Evolutionary conservation across 176 grass and related monocot genomes (phyloP).

Genomic region (Tillandsia fasciculata): DNA sequence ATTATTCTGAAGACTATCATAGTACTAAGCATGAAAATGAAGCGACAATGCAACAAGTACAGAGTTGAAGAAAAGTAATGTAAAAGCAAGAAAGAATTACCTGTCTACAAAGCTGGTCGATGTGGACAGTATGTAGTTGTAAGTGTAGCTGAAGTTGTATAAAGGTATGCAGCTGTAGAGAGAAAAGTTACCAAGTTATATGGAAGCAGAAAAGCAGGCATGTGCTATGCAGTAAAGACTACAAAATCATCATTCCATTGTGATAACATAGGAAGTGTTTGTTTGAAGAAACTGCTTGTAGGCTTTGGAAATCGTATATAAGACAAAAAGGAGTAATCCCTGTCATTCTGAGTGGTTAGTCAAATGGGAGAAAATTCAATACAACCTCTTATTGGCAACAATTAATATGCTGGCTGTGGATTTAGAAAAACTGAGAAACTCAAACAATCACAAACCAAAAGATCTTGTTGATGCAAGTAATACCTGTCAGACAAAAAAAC

Average conservation of each 20-base stretch:
- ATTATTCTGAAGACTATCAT: too few relatives aligned
- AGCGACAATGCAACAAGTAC: too few relatives aligned
- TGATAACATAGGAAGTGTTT: background rate
- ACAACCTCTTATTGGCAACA: too few relatives aligned
- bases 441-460: background rate
- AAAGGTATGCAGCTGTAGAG: constrained; percentile 83
- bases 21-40: too few relatives aligned
- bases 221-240: background rate
- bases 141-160: constrained; percentile 97
- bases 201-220: background rate
- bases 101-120: constrained; percentile 94
- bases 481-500: constrained; percentile 95
- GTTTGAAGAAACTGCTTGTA: background rate
- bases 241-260: background rate
- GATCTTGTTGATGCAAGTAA: background rate
- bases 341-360: too few relatives aligned
- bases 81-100: constrained; percentile 34
- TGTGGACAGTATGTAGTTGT: constrained; percentile 92
- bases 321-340: background rate
- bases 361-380: too few relatives aligned
- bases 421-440: background rate
- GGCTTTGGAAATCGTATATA: background rate
- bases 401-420: too few relatives aligned
- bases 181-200: constrained; percentile 24
- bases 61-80: background rate